Conservation (phyloP, 768 basidiomycete genomes). For the Fomitopsis pulvina region DNA sequence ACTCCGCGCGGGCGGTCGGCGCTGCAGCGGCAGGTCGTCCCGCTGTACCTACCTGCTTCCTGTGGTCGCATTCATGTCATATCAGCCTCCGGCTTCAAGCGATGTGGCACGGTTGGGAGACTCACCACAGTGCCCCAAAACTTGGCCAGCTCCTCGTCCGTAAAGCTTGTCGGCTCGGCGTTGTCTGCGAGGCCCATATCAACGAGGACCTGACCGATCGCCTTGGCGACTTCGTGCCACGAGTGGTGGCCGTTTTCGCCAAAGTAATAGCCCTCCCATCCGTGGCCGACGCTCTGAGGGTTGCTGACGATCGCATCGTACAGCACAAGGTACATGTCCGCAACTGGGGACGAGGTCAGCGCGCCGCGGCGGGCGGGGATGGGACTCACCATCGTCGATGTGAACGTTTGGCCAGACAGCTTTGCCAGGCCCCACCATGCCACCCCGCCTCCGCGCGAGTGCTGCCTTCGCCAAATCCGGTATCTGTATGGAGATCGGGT, state of each 20-base stretch:
- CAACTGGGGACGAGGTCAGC: conserved; percentile 23
- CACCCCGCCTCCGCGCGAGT: conserved; percentile 29
- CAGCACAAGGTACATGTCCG: conserved; percentile 33
- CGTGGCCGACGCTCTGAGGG: conserved; percentile 17
- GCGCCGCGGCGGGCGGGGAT: not conserved
- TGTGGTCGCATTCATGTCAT: not conserved
- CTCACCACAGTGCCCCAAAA: not conserved
- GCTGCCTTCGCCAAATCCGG: conserved; percentile 36
- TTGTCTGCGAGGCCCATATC: conserved; percentile 20
- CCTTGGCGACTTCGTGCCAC: conserved; percentile 26
- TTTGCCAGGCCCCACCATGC: conserved; percentile 46
- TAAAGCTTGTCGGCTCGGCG: conserved; percentile 36
- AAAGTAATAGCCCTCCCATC: conserved; percentile 29
- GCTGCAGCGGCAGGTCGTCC: not conserved
- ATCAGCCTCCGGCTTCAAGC: not conserved
- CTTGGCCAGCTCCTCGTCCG: conserved; percentile 32
- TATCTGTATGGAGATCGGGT: conserved; percentile 43
- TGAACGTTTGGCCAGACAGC: conserved; percentile 56
- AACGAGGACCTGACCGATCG: conserved; percentile 26
- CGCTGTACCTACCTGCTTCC: not conserved
- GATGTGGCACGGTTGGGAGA: not conserved
- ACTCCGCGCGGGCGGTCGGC: not conserved
- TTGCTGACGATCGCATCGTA: conserved; percentile 29
- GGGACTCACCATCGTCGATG: conserved; percentile 33
- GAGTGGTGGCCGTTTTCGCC: conserved; percentile 23